Base-by-base conservation (phyloP, 805 yeast genomes). In the Pichia rugopelliculosa region DNA sequence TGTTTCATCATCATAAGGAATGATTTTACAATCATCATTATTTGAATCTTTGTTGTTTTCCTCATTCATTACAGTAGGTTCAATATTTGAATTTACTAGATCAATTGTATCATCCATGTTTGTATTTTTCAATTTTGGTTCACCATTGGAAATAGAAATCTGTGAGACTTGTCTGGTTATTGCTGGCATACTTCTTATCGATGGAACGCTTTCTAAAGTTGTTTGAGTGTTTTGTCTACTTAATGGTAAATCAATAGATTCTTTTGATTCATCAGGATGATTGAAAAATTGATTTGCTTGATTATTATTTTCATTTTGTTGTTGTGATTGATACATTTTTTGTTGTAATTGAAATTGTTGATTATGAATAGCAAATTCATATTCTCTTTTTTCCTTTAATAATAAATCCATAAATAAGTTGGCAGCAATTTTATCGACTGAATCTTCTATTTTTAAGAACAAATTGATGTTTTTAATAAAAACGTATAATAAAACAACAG, bases 401-500 rank as follows among this genome's bases (percentile, higher is more conserved):
- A 39, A 20, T 21, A 42, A 25, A 6, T 57, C 55, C 11, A 43
- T 46, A 11, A 52, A 53, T 51, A 60, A n/a, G 61, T 38, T 36
- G 17, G 58, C 55, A 5, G 66, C 57, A 1, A 62, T 51, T 21
- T 64, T 59, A 36, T 57, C 56, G 9, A 75, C 64, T 11, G 69
- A 60, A 27, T 53, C 57, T 61, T 67, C 56, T 15, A 75, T 59
- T 18, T 63, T 63, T 36, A 64, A 66, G 51, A 67, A 74, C 2
- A 61, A 55, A 36, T 64, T 64, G 44, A 64, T 70, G 51, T 74
- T 69, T 48, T 71, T 74, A 17, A 71, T 47, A 3, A 84, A 57
- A 0, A 77, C 68, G 56, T 72, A 80, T 9, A 82, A 57, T 50
- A 83, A 63, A 60, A 79, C 73, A 47, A 80, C 62, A 1, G 83